Base-by-base conservation (phyloP, 257 asterid species). In the Ehretia macrophylla region DNA sequence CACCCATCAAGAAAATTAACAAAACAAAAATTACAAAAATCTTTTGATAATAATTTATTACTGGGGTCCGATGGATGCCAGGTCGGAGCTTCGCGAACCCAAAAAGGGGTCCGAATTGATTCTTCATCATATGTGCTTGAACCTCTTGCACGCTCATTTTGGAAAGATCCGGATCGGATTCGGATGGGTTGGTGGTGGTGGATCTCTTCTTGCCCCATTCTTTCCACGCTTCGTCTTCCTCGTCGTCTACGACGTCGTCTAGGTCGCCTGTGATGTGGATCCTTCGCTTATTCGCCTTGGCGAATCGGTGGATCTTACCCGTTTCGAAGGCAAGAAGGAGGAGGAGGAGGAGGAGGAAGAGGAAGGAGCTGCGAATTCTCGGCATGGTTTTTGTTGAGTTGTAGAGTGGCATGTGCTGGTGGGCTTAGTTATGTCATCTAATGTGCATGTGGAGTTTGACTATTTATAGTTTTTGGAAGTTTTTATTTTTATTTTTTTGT, bases 41-140 rank as follows among this genome's bases (percentile, higher is more conserved):
- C 42, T 10, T 45, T 22, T 20, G 50, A 67, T 27, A 27, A 6
- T 51, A n/a, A n/a, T n/a, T n/a, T 27, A 52, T 46, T 78, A 92
- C 97, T 77, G 78, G 72, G 68, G 80, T 83, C 49, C 97, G 87
- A 44, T 67, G 79, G 56, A 72, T 56, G 1, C 96, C 95, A 17
- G 83, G 82, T 32, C 83, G 94, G 79, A 93, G 97, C 82, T 93
- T 93, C 17, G 75, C 94, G 66, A 93, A 93, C 6, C 99, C 99
- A 60, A 89, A 84, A 58, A 81, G 85, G n/a, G 96, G 96, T 12
- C 95, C 97, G 51, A 40, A 10, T 21, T 81, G 86, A 58, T 81
- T 83, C 79, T 83, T 86, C 80, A 84, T 78, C 85, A 84, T 78
- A 59, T 84, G 87, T 9, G 75, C 82, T 70, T 85, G 94, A 80